Evolutionary conservation across 345 rosid species (phyloP).

Genomic region (Camelina sativa): DNA sequence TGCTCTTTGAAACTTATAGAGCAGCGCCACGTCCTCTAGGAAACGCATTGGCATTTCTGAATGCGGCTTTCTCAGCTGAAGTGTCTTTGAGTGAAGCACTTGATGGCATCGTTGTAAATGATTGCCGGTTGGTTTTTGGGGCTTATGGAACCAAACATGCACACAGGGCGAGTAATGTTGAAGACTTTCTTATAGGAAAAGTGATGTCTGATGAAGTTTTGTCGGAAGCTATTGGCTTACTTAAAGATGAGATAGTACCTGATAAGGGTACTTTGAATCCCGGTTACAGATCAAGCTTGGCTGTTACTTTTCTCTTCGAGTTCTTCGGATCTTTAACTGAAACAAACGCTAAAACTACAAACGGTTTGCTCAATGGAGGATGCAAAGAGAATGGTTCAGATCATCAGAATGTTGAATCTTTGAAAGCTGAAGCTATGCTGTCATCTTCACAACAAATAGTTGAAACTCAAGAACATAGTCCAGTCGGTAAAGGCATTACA

Average conservation of each 20-base stretch:
- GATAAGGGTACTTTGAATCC: slow-evolving; percentile 55
- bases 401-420: slow-evolving; percentile 21
- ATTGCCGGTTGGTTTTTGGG: slow-evolving; percentile 74
- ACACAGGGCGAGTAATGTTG: slow-evolving; percentile 64
- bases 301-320: slow-evolving; percentile 72
- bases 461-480: slow-evolving; percentile 59
- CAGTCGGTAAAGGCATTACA: slow-evolving; percentile 69
- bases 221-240: slow-evolving; percentile 60
- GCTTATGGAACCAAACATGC: slow-evolving; percentile 83
- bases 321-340: slow-evolving; percentile 57
- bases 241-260: slow-evolving; percentile 59
- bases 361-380: slow-evolving; percentile 32
- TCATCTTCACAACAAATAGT: slow-evolving; percentile 69
- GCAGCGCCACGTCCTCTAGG: slow-evolving; percentile 88
- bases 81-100: slow-evolving; percentile 45
- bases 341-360: slow-evolving; percentile 23
- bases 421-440: slow-evolving; percentile 47
- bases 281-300: slow-evolving; percentile 77
- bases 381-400: slow-evolving; percentile 33
- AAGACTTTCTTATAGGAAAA: slow-evolving; percentile 65
- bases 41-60: slow-evolving; percentile 77
- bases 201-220: slow-evolving; percentile 53
- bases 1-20: slow-evolving; percentile 82
- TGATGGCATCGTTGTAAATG: slow-evolving; percentile 50
- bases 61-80: slow-evolving; percentile 94